phyloP scores from a whole-genome alignment of 441 rosid species.

The Euphorbia schlechtendalii region DNA sequence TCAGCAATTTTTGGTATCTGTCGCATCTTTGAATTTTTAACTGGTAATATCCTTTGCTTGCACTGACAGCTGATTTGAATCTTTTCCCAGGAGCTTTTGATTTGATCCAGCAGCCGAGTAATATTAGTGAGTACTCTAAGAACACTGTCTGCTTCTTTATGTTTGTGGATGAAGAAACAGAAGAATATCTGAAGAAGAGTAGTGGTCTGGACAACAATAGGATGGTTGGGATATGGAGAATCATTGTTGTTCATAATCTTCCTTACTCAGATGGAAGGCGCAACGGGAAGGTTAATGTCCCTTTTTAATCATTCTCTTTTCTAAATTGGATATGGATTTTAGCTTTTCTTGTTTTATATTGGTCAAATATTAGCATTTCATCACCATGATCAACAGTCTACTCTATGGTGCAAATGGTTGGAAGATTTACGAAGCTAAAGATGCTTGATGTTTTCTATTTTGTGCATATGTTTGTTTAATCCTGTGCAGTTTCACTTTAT shows the following conservation, averaged over 20 bases:
- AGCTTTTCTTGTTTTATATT: slow-evolving; percentile 8
- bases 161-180: slow-evolving; percentile 90
- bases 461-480: neutral
- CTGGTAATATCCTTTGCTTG: slow-evolving; percentile 11
- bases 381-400: neutral
- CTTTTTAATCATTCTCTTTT: neutral
- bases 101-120: slow-evolving; percentile 67
- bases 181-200: slow-evolving; percentile 53
- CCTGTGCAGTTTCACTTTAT: too few species aligned
- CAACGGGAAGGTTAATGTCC: slow-evolving; percentile 62
- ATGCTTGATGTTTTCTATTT: neutral
- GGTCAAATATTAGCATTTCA: neutral
- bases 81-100: slow-evolving; percentile 69
- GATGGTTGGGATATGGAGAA: slow-evolving; percentile 75
- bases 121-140: slow-evolving; percentile 62
- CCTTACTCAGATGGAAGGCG: slow-evolving; percentile 83
- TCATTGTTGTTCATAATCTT: slow-evolving; percentile 64
- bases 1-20: slow-evolving; percentile 85
- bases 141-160: slow-evolving; percentile 70
- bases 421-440: neutral
- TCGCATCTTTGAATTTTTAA: slow-evolving; percentile 12
- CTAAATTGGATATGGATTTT: neutral
- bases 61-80: slow-evolving; percentile 21
- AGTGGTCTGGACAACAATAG: slow-evolving; percentile 41
- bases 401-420: neutral